Base-by-base conservation (phyloP, 2,329 filamentous ascomycete species). In the Fusarium musae region DNA sequence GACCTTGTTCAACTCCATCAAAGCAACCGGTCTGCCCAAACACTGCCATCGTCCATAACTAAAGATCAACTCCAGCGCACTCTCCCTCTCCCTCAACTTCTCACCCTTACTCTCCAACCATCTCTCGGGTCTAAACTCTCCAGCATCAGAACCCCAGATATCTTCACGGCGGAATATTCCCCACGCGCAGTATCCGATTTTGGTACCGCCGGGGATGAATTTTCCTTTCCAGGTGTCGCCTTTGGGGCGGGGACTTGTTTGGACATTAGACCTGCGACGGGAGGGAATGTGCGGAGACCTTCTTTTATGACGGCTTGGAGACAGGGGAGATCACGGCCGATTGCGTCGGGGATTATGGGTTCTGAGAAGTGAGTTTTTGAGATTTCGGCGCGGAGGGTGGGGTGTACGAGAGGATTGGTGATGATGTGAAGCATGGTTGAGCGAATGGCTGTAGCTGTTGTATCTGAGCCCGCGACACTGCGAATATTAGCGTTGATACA, bases 391-490 rank as follows among this genome's bases (percentile, higher is more conserved):
- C 84, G 83, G 1, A 91, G 79, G 79, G 83, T 85, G 8, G 72
- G 63, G 63, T 86, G 83, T 2, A 88, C 83, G 2, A 80, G 81
- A 0, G 86, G 85, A 30, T 83, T 85, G n/a, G 84, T 87, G 28
- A 86, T 83, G 62, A 90, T 77, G 75, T 87, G 84, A 28, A 90
- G 83, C 61, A 90, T 70, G 3, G 85, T 88, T 42, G 85, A 82
- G 5, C 89, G 85, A 15, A 91, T 84, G 4, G 84, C 84, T 1
- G 87, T 88, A 1, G 89, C 87, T 0, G 88, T 89, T 6, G 87
- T 90, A 67, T 91, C 89, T 1, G 87, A 87, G 8, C 89, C 89
- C 9, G 88, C 88, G 9, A 88, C 81, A 44, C 84, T 84, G 50
- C 58, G 4, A 49, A 1, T 1, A n/a, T 69, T 40, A 64, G 56